phyloP scores from a whole-genome alignment of 129 eudicot species.

The Gnaphalium uliginosum region DNA sequence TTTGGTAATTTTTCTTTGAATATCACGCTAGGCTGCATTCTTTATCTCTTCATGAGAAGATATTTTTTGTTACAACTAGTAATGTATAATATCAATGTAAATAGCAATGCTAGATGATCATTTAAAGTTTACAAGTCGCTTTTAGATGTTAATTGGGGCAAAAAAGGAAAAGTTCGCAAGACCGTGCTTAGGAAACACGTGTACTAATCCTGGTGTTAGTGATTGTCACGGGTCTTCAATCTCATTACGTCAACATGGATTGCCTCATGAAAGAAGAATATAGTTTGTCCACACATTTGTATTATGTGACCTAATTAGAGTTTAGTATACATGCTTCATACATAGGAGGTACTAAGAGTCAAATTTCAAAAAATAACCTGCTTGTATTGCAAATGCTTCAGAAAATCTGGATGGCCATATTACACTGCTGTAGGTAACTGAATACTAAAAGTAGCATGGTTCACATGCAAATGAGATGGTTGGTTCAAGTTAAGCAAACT shows the following conservation, averaged over 20 bases:
- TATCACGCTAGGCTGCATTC: constrained; percentile 8
- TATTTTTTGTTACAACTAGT: background rate
- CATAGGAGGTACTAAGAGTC: constrained; percentile 5
- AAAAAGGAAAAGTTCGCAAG: background rate
- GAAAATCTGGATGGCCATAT: too few species aligned
- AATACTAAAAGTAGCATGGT: background rate
- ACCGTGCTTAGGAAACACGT: constrained; percentile 4
- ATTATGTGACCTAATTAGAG: constrained; percentile 16
- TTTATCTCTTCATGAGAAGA: constrained; percentile 9
- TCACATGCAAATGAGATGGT: constrained; percentile 10
- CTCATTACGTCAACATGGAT: constrained; percentile 21
- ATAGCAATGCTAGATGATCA: background rate
- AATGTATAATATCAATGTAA: background rate
- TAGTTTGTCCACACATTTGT: constrained; percentile 24
- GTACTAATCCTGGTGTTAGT: background rate
- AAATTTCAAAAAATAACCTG: background rate
- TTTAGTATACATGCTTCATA: constrained; percentile 8
- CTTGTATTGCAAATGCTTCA: background rate
- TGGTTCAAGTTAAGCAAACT: constrained; percentile 9
- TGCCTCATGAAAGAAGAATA: constrained; percentile 18
- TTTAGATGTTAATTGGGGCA: constrained; percentile 9
- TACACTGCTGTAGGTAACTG: background rate
- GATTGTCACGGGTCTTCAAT: background rate
- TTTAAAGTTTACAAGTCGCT: background rate
- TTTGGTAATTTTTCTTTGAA: background rate